These are phyloP conservation scores for Metschnikowia sp. DNA, from an alignment of 805 yeast genomes.

Conservation along the genomic window DNA sequence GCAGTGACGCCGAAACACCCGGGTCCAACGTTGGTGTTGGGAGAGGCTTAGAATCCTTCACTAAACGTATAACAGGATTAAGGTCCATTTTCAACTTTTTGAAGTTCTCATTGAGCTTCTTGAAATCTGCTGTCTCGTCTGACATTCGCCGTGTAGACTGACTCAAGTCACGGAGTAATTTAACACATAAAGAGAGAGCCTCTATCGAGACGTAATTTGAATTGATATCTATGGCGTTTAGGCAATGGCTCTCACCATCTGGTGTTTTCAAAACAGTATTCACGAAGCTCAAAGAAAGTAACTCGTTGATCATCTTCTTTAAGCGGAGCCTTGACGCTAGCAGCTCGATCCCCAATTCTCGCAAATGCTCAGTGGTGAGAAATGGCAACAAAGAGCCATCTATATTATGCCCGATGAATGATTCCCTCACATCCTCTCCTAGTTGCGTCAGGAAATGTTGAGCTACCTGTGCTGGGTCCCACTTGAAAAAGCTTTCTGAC, in stretches of 20 bases:
- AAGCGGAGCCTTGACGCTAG: conserved; percentile 57
- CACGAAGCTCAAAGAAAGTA: conserved; percentile 38
- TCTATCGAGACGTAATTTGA: conserved; percentile 36
- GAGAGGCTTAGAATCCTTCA: conserved; percentile 64
- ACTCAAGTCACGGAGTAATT: conserved; percentile 36
- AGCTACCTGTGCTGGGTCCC: conserved; percentile 48
- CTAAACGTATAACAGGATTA: conserved; percentile 56
- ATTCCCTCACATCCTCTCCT: conserved; percentile 24
- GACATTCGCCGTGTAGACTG: conserved; percentile 12
- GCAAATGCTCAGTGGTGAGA: conserved; percentile 64
- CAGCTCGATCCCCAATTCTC: conserved; percentile 62
- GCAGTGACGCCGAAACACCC: conserved; percentile 28
- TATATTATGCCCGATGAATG: conserved; percentile 56
- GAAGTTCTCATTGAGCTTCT: conserved; percentile 51
- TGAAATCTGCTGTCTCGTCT: conserved; percentile 27
- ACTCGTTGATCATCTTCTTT: conserved; percentile 55
- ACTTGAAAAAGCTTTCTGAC: conserved; percentile 36
- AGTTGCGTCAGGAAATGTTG: conserved; percentile 26
- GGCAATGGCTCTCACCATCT: conserved; percentile 22
- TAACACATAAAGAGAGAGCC: conserved; percentile 33
- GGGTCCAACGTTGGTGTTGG: conserved; percentile 60
- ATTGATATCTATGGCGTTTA: conserved; percentile 33
- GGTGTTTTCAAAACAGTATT: conserved; percentile 12
- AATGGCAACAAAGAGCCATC: conserved; percentile 72
- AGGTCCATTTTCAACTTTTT: conserved; percentile 59